A percentile compares a stretch with the other conserved stretches of the same genome.
phyloP scores from a whole-genome alignment of 73 alveolate genomes.

The Tetrahymena malaccensis region DNA sequence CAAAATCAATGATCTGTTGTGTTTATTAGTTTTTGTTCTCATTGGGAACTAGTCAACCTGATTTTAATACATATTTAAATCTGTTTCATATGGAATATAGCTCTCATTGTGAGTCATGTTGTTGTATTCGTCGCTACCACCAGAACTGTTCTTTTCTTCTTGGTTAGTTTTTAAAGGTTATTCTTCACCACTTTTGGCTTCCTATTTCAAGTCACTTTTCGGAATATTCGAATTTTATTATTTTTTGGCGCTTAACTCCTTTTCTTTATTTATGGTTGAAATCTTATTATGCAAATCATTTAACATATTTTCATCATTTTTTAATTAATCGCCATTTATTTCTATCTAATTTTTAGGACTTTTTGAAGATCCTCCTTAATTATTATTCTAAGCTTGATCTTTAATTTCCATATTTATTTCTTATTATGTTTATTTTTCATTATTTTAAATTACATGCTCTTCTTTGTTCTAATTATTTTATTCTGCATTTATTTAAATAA shows the following conservation, averaged over 20 bases:
- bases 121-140: neutral
- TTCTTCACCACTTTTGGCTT: neutral
- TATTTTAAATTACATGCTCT: no score
- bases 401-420: neutral
- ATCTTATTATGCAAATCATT: neutral
- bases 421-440: neutral
- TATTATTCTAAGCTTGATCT: neutral
- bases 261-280: neutral
- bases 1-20: neutral
- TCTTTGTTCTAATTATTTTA: no score
- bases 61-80: neutral
- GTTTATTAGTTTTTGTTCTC: neutral
- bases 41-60: neutral
- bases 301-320: neutral
- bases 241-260: neutral
- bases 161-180: neutral
- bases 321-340: neutral
- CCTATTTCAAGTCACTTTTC: neutral
- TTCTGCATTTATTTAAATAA: no score
- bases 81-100: neutral
- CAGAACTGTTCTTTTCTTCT: neutral
- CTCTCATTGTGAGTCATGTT: neutral
- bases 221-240: no score
- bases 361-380: neutral
- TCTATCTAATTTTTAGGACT: neutral